Evolutionary conservation across 768 basidiomycete genomes (phyloP).

Genomic region (Guyanaporus albipodus): DNA sequence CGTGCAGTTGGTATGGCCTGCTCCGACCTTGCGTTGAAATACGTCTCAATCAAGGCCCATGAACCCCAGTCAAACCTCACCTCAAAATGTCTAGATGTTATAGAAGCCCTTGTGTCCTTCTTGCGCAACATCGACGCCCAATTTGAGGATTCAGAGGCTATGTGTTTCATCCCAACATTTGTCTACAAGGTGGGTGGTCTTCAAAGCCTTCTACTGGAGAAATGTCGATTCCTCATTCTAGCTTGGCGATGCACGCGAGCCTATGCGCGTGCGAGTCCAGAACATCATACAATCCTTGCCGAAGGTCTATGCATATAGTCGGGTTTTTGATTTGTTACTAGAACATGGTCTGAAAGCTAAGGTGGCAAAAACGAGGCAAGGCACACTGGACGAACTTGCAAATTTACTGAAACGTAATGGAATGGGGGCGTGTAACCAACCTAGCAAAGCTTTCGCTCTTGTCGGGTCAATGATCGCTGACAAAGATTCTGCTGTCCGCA

Average conservation of each 20-base stretch:
- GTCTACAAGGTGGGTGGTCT: slow-evolving; percentile 69
- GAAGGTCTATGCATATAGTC: slow-evolving; percentile 89
- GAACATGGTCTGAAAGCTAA: slow-evolving; percentile 89
- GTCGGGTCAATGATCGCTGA: slow-evolving; percentile 82
- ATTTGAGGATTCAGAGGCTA: slow-evolving; percentile 80
- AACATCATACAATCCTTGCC: slow-evolving; percentile 82
- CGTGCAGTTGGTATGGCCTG: slow-evolving; percentile 75
- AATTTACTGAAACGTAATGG: slow-evolving; percentile 78
- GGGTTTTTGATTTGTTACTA: slow-evolving; percentile 81
- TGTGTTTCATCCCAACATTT: slow-evolving; percentile 85
- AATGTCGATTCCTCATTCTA: slow-evolving; percentile 30
- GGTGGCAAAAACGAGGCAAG: slow-evolving; percentile 88
- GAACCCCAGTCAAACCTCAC: slow-evolving; percentile 89
- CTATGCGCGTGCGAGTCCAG: slow-evolving; percentile 72
- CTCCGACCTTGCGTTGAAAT: slow-evolving; percentile 90
- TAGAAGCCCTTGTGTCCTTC: slow-evolving; percentile 75
- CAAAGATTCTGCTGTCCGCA: slow-evolving; percentile 85
- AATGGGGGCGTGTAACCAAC: slow-evolving; percentile 70
- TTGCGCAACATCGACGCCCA: slow-evolving; percentile 71
- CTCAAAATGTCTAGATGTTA: slow-evolving; percentile 82
- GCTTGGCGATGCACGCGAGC: slow-evolving; percentile 92
- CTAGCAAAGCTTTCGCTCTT: slow-evolving; percentile 70
- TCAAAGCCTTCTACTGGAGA: background rate
- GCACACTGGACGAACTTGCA: slow-evolving; percentile 78
- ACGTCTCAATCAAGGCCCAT: slow-evolving; percentile 83